phyloP scores from a whole-genome alignment of 495 filamentous ascomycete species.

The Parachaetomium inaequale region DNA sequence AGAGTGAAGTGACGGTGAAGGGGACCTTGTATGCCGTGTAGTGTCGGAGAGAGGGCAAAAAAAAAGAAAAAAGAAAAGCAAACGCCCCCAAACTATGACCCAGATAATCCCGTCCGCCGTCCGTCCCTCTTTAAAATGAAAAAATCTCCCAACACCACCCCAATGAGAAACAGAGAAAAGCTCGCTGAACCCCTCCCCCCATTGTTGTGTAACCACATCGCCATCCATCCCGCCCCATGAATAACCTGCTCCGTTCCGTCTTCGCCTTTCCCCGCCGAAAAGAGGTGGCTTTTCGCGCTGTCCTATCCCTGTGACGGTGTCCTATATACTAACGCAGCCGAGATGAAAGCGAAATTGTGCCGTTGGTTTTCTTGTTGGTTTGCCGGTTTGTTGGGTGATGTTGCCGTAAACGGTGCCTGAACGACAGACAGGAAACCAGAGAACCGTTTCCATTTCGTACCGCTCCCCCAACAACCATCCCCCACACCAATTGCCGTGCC shows the following conservation, averaged over 20 bases:
- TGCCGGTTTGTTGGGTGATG: not conserved
- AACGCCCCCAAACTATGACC: slow-evolving; percentile 9
- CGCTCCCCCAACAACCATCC: too few species aligned
- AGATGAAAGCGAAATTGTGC: not conserved
- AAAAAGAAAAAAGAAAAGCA: not conserved
- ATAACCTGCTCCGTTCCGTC: not conserved
- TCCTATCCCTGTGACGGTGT: not conserved
- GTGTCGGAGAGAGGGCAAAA: not conserved
- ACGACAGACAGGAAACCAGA: not conserved
- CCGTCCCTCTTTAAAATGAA: not conserved
- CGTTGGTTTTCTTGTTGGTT: slow-evolving; percentile 6
- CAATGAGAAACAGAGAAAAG: slow-evolving; percentile 1
- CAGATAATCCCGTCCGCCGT: slow-evolving; percentile 1
- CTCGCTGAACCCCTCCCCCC: not conserved
- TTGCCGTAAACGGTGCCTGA: not conserved
- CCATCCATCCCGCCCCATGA: not conserved
- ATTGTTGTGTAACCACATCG: not conserved
- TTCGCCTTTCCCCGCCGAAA: not conserved
- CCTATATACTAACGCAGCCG: slow-evolving; percentile 8
- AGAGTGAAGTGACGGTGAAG: not conserved
- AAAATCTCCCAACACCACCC: slow-evolving; percentile 5
- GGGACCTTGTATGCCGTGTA: slow-evolving; percentile 2
- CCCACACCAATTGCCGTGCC: not conserved
- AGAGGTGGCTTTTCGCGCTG: not conserved
- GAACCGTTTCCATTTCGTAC: not conserved